Evolutionary conservation across 225 moss, liverwort and hornwort genomes (phyloP), one percentile per base, ranked within the genome.

Genomic region (Bryum argenteum): DNA sequence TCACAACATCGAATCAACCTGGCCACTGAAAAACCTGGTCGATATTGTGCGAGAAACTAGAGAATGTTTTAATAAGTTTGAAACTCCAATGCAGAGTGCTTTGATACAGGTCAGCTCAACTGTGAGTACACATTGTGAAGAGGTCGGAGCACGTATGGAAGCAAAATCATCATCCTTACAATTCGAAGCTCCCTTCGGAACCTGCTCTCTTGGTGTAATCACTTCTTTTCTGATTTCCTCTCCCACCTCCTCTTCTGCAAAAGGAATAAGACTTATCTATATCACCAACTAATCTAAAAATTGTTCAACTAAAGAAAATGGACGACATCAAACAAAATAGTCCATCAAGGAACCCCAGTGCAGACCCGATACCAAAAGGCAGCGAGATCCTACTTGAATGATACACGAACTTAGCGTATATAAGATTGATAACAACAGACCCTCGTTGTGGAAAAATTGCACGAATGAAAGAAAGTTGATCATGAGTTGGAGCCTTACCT

Each of bases 181-280:
- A n/a, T 37, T 16, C 54, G 54, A 17, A 37, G 8, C 20, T 33
- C 42, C 42, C 44, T 44, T 21, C n/a, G 51, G 67, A 18, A 50
- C 10, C 26, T 21, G 26, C 10, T 26, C 41, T 50, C 61, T 12
- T 57, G 57, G 53, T 21, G 66, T n/a, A 9, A 37, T 78, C 66
- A 78, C 54, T 82, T 71, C 56, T 78, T 75, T n/a, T 75, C 78
- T 26, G 74, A 56, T 71, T 78, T 78, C 61, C 70, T 69, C 57
- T 78, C 78, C 78, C 78, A 71, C 33, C 78, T 71, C 56, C 82
- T 82, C 78, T 75, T 82, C 82, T 82, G 78, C 74, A 75, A 40
- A 24, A 51, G 61, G 42, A 28, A 43, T 41, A 72, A 26, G 26
- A 26, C 4, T 2, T 26, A 26, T 26, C 4, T 4, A 26, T 2